phyloP scores from a whole-genome alignment of 2,329 filamentous ascomycete genomes.

The Fusarium sp. region DNA sequence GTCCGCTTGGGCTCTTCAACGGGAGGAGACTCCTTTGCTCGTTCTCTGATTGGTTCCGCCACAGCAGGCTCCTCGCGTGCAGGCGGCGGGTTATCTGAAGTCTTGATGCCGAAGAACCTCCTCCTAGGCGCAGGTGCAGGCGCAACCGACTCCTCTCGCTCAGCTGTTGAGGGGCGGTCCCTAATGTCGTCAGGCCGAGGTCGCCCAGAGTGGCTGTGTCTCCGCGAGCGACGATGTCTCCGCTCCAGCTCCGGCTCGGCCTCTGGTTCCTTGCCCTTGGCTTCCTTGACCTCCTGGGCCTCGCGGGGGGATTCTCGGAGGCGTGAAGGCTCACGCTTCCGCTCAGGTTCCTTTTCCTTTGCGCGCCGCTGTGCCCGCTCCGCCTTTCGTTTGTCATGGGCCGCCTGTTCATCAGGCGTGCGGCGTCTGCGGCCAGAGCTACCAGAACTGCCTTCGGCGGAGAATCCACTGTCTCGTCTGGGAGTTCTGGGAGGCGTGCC shows the following conservation, averaged over 20 bases:
- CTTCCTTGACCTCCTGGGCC: conserved; percentile 38
- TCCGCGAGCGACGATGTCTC: conserved; percentile 55
- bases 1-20: conserved; percentile 48
- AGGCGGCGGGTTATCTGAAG: conserved; percentile 47
- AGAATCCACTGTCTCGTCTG: conserved; percentile 60
- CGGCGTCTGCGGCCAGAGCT: conserved; percentile 51
- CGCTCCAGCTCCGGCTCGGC: conserved; percentile 31
- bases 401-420: conserved; percentile 62
- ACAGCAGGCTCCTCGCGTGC: conserved; percentile 37
- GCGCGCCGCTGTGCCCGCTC: conserved; percentile 52
- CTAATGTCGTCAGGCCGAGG: conserved; percentile 46
- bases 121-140: conserved; percentile 44
- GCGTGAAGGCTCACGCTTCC: conserved; percentile 29
- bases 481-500: conserved; percentile 54
- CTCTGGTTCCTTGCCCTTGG: conserved; percentile 46
- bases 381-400: conserved; percentile 62
- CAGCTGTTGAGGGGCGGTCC: conserved; percentile 40
- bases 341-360: conserved; percentile 40
- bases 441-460: conserved; percentile 53
- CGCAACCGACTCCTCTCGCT: conserved; percentile 34
- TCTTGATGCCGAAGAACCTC: conserved; percentile 57
- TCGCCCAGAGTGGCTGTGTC: conserved; percentile 55
- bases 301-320: conserved; percentile 11
- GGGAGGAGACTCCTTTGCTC: conserved; percentile 36
- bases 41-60: conserved; percentile 35